Base-by-base conservation (phyloP, 495 filamentous ascomycete genomes). In the Xylaria flabelliformis region DNA sequence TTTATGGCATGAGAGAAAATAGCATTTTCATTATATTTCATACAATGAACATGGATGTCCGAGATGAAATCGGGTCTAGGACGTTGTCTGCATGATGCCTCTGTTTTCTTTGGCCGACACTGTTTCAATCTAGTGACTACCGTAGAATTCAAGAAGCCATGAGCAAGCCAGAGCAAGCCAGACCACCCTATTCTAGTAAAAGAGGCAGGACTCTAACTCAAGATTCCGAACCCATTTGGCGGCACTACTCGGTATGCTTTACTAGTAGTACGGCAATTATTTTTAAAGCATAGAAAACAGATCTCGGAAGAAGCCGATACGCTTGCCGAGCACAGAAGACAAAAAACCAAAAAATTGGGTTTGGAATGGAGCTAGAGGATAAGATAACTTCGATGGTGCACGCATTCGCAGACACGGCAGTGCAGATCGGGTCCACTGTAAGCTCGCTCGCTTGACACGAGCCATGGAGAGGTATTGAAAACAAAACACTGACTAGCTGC, bases 31-130 rank as follows among this genome's bases (percentile, higher is more conserved):
- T 32, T 13, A 13, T 1, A 15, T 64, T 64, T 44, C 39, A 17
- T 48, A 8, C 24, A 64, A 24, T 6, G 5, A 36, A 36, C 34
- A 36, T 36, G 34, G 34, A 36, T 29, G 26, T 29, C 26, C n/a
- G 39, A 17, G 41, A 64, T 64, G 62, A 46, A 64, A 64, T 48
- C 62, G 62, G 62, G 19, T 9, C 13, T 6, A 42, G 62, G 21
- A 48, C 41, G 41, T 13, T 64, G 21, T 48, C 39, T 64, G 39
- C n/a, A 9, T 21, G 21, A 5, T 24, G 8, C 41, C 62, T 48
- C 48, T 64, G 41, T 64, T 21, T 17, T 64, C 62, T 41, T 64
- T 64, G 46, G 62, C 19, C 41, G 15, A 64, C 21, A 9, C 17
- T 7, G 29, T 46, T 32, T 46, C 24, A 4, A 19, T 63, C 61